Base-by-base conservation (phyloP, 2,329 filamentous ascomycete species). In the Talaromyces sp. region DNA sequence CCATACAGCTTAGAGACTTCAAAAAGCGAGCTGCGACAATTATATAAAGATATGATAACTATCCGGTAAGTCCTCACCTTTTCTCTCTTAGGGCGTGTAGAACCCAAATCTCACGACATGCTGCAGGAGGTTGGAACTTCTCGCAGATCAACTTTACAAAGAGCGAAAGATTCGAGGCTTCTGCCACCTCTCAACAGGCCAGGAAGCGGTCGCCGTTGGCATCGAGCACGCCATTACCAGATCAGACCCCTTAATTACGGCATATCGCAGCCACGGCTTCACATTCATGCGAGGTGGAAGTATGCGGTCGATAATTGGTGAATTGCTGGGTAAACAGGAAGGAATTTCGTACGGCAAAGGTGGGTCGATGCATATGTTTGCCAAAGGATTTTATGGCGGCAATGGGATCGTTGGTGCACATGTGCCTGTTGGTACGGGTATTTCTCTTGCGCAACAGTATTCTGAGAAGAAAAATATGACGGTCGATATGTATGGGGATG, bases 111-210 rank as follows among this genome's bases (percentile, higher is more conserved):
- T 54, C 7, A 54, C n/a, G 0, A n/a, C 41, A 25, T 4, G 8
- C n/a, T 66, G 64, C 73, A 96, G 93, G 82, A 93, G 95, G 80
- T 95, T 98, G 92, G 94, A 98, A 83, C 94, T 97, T 90, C 91
- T 92, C 68, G 92, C 94, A 82, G 94, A 97, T 79, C 87, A 91
- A 76, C 85, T 98, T 75, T 97, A 98, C 90, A 98, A 98, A 85
- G 93, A 97, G 84, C 97, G 96, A 87, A 97, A 97, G 85, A 97
- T 98, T 73, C 90, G 94, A 73, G 94, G 94, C 81, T 97, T 97
- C 89, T 98, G 94, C 84, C 94, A 98, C 83, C 83, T 98, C 79
- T 97, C 94, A 64, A 96, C 91, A 60, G 94, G 94, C 67, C 94
- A 98, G 82, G 94, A 98, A 86, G 94, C 94, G 69, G 94, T 96